Evolutionary conservation across 2,329 filamentous ascomycete genomes (phyloP), one percentile per base, ranked within the genome.

Genomic region (Pseudocercospora fijiensis): DNA sequence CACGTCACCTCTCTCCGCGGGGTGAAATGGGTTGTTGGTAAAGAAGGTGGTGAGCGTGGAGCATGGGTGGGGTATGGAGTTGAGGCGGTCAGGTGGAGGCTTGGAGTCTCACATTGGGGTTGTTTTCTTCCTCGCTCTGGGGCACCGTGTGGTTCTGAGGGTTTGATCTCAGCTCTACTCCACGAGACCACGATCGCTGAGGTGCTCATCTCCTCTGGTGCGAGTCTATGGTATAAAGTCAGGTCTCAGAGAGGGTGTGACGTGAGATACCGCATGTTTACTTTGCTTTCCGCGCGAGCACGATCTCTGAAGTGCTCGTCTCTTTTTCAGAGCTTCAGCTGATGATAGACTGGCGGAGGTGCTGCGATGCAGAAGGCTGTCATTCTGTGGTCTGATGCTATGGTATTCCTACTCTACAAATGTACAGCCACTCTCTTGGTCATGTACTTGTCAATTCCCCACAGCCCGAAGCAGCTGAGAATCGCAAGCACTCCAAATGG

Each of bases 371-470:
- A 6, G 13, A 16, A 37, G 5, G 33, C 33, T 37, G 33, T 37
- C 33, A 41, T 41, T 41, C 16, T 41, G 37, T 41, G 16, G 5
- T 16, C 37, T 41, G 37, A n/a, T 41, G 16, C 37, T 41, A n/a
- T 8, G 37, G 13, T 41, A 4, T 6, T n/a, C 6, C 37, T 41
- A 4, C 37, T 18, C 37, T 41, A 41, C 37, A 41, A 18, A 16
- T 41, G 37, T 18, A 41, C 37, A 18, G 37, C 37, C 37, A 41
- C 37, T 41, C 37, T 41, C 37, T 41, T 41, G 16, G 37, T 41
- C 37, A 68, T 68, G 37, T 68, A 68, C 60, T 62, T 63, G 28
- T 65, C 64, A 26, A 68, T 62, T 16, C 64, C 66, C 60, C 62
- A 67, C 1, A 68, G 62, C 16, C 58, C 58, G 18, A 68, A 56